A percentile compares a stretch with the other conserved stretches of the same genome.
phyloP scores from a whole-genome alignment of 345 rosid species.

The Durio zibethinus region DNA sequence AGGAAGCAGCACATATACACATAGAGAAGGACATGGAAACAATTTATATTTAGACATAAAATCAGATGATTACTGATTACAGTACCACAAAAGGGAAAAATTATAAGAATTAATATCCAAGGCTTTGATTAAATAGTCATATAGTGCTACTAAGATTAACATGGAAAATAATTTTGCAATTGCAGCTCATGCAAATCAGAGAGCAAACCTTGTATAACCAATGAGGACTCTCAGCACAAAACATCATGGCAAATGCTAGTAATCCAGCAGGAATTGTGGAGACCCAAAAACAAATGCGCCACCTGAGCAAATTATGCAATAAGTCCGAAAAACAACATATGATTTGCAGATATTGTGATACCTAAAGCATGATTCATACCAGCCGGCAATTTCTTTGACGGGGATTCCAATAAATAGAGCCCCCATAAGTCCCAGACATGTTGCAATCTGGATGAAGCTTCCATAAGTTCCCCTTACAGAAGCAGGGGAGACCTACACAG shows the following conservation, averaged over 20 bases:
- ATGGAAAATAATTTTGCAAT: background rate
- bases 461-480: slow-evolving; percentile 96
- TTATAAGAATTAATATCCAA: background rate
- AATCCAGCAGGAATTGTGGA: slow-evolving; percentile 79
- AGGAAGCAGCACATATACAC: background rate
- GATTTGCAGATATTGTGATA: background rate
- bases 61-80: background rate
- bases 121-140: background rate
- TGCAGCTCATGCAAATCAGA: background rate
- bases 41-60: background rate
- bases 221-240: slow-evolving; percentile 87
- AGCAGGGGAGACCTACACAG: slow-evolving; percentile 80
- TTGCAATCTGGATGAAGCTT: slow-evolving; percentile 89
- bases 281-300: slow-evolving; percentile 92
- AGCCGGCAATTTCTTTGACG: slow-evolving; percentile 68
- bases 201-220: slow-evolving; percentile 87
- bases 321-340: slow-evolving; percentile 1
- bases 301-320: slow-evolving; percentile 41
- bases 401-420: slow-evolving; percentile 86
- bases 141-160: background rate
- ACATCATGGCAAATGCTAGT: slow-evolving; percentile 71
- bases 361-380: slow-evolving; percentile 42
- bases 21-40: background rate
- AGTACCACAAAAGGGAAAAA: background rate
- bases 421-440: slow-evolving; percentile 93